A percentile compares a stretch with the other conserved stretches of the same genome.
Conservation (phyloP, 2,329 filamentous ascomycete species). For the Phoma herbarum region DNA sequence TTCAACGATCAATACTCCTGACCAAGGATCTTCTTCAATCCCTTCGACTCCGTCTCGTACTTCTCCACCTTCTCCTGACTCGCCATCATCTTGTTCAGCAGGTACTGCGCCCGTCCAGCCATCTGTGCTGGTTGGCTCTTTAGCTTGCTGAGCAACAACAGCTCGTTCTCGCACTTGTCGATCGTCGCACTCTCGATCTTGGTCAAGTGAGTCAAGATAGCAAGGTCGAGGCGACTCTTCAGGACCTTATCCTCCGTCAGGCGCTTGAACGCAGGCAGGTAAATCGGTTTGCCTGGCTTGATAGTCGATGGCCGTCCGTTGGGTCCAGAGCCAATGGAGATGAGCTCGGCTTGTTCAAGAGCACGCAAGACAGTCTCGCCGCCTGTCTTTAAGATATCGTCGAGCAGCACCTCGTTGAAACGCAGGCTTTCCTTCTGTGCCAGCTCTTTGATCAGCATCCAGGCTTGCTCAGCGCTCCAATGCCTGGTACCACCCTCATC, state of each 20-base stretch:
- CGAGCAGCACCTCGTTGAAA: conserved; percentile 86
- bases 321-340: conserved; percentile 73
- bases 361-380: conserved; percentile 80
- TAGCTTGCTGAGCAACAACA: conserved; percentile 74
- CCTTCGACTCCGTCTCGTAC: conserved; percentile 76
- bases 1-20: conserved; percentile 52
- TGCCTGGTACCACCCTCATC: conserved; percentile 63
- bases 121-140: conserved; percentile 76
- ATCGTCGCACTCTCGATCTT: conserved; percentile 78
- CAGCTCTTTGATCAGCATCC: conserved; percentile 84
- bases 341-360: conserved; percentile 85
- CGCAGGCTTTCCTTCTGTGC: conserved; percentile 73
- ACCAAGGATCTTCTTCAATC: conserved; percentile 74
- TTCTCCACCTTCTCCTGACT: conserved; percentile 77
- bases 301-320: conserved; percentile 82
- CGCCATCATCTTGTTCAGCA: conserved; percentile 75
- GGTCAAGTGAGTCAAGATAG: conserved; percentile 72
- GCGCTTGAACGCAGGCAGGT: conserved; percentile 80
- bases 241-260: conserved; percentile 77
- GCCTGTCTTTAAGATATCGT: conserved; percentile 74
- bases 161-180: conserved; percentile 80
- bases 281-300: conserved; percentile 84
- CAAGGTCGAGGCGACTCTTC: conserved; percentile 72
- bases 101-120: conserved; percentile 71
- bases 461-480: conserved; percentile 88